Evolutionary conservation across 768 basidiomycete genomes (phyloP), one percentile per base, ranked within the genome.

Genomic region (Pholiota conissans): DNA sequence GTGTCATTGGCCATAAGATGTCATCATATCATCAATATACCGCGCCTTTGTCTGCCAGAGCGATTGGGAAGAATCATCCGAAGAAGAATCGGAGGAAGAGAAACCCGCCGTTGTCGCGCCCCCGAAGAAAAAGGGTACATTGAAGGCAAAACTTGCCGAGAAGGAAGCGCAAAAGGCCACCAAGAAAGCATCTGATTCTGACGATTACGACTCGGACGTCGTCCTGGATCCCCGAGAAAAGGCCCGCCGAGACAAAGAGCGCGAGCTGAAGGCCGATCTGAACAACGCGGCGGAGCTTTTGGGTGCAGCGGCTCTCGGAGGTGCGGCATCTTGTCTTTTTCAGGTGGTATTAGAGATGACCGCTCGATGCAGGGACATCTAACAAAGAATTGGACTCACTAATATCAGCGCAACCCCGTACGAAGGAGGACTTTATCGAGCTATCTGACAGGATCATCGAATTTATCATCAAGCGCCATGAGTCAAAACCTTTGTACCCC

Each of bases 141-240:
- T 98, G 63, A 97, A 97, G 72, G 84, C 85, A 18, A 96, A 95
- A 71, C 75, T 98, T 2, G 94, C 94, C 0, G 93, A 95, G 73
- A 97, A 94, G 73, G 95, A 94, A 66, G 90, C 87, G 0, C 79
- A 79, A 58, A 91, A 87, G 59, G 85, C 85, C 2, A 78, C 80
- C 1, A 73, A 69, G 52, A 74, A 75, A 5, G 73, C 66, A 3
- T 80, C 67, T 2, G 79, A 75, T 45, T 80, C 77, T 5, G 71
- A 72, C 47, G 82, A 84, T n/a, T 87, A 85, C 64, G 83, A 84
- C 30, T 87, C 88, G 30, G 90, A 90, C 61, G 83, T 79, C 51
- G 90, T 90, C 24, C 79, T 93, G 52, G 90, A 94, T 73, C 91
- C 91, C 3, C 74, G 84, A 61, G 89, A 87, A 69, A 91, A 90